Conservation (phyloP, 2,329 filamentous ascomycete species). For the Fusarium buxicola region DNA sequence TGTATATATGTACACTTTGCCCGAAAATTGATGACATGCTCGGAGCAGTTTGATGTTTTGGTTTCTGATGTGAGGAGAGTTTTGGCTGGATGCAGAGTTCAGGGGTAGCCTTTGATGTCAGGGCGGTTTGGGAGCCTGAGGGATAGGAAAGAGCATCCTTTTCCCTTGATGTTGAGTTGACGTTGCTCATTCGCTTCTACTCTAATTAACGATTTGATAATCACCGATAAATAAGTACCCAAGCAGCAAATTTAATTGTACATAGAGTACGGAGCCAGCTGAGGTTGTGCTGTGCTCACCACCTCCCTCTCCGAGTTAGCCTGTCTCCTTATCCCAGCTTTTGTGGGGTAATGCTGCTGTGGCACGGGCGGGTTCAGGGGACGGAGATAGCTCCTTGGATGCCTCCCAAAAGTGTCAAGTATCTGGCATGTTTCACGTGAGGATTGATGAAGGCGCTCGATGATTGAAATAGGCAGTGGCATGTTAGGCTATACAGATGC, state of each 20-base stretch:
- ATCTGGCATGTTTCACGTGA: not conserved
- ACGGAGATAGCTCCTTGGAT: constrained; percentile 33
- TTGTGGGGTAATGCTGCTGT: constrained; percentile 40
- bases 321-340: constrained; percentile 40
- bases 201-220: no score
- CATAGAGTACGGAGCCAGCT: constrained; percentile 2
- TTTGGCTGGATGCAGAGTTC: constrained; percentile 15
- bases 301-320: constrained; percentile 37
- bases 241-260: not conserved
- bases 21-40: constrained; percentile 32
- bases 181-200: no score
- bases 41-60: constrained; percentile 6
- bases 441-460: not conserved
- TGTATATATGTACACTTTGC: constrained; percentile 48
- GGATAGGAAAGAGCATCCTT: no score
- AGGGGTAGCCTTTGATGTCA: constrained; percentile 2
- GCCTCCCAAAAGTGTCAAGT: constrained; percentile 25
- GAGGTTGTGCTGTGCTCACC: constrained; percentile 15
- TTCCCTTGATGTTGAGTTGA: no score
- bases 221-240: no score
- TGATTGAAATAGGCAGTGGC: not conserved
- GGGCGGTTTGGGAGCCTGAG: not conserved
- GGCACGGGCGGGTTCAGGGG: constrained; percentile 39
- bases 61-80: constrained; percentile 6
- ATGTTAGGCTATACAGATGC: not conserved